phyloP scores from a whole-genome alignment of 805 yeast genomes.

The Candida schatavii region DNA sequence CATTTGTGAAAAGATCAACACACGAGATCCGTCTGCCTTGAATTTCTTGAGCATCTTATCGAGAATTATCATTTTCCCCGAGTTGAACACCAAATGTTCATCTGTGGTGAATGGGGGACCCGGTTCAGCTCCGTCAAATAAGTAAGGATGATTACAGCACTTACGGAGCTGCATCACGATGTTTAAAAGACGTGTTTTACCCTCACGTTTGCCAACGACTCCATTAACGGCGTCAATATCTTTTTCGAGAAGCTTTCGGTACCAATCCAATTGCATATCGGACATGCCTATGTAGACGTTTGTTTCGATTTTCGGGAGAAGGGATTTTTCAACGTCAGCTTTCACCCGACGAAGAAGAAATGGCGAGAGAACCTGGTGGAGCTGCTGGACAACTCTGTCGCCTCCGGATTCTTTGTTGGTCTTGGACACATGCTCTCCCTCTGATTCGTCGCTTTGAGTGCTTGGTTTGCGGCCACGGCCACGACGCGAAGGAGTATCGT shows the following conservation, averaged over 20 bases:
- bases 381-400: conserved; percentile 80
- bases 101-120: conserved; percentile 97
- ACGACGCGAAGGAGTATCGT: too few species aligned
- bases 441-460: conserved; percentile 31
- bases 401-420: conserved; percentile 23
- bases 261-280: conserved; percentile 93
- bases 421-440: too few species aligned
- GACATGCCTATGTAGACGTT: conserved; percentile 93
- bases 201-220: conserved; percentile 89
- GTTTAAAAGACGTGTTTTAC: conserved; percentile 84
- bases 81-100: conserved; percentile 85
- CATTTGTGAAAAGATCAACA: conserved; percentile 91
- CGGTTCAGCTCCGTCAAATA: conserved; percentile 99
- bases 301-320: conserved; percentile 86
- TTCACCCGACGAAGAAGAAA: conserved; percentile 86
- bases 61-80: conserved; percentile 86
- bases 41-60: conserved; percentile 78
- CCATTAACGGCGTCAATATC: conserved; percentile 97
- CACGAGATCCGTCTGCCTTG: conserved; percentile 79
- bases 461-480: too few species aligned
- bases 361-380: conserved; percentile 86
- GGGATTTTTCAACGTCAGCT: conserved; percentile 87
- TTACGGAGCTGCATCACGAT: conserved; percentile 96
- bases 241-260: conserved; percentile 80
- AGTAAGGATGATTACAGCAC: conserved; percentile 95